phyloP scores from a whole-genome alignment of 345 rosid species.

The Eutrema heterophyllum region DNA sequence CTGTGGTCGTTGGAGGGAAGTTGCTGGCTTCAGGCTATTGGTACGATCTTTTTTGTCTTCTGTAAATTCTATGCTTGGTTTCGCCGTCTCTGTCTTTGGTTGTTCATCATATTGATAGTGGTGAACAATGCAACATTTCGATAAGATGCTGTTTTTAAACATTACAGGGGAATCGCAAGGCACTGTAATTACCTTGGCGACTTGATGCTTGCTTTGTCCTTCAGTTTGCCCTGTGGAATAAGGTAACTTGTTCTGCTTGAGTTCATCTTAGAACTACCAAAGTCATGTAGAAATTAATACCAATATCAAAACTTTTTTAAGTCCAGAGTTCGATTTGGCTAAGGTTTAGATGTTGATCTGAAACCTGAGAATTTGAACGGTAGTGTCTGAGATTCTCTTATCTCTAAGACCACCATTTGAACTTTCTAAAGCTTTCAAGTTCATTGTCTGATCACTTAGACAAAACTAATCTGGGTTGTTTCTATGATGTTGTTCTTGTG shows the following conservation, averaged over 20 bases:
- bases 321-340: not conserved
- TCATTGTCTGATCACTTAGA: not conserved
- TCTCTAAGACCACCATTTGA: not conserved
- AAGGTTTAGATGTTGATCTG: not conserved
- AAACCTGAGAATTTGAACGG: not conserved
- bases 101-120: not conserved
- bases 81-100: not conserved
- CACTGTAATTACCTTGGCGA: conserved; percentile 97
- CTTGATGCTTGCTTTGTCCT: conserved; percentile 81
- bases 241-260: conserved; percentile 40
- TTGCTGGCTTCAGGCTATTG: conserved; percentile 95
- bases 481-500: not conserved
- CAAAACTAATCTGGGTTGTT: not conserved
- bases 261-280: not conserved
- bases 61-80: not conserved
- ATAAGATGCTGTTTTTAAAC: not conserved
- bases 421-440: not conserved
- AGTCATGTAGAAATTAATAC: not conserved
- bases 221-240: conserved; percentile 88
- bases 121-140: not conserved
- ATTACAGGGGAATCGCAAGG: conserved; percentile 88
- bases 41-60: conserved; percentile 28
- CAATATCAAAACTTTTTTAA: not conserved
- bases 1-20: conserved; percentile 81
- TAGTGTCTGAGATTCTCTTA: not conserved